Percentiles rank a stretch among this genome's conserved stretches.
These are phyloP conservation scores for Chaetomium strumarium DNA, from an alignment of 2,329 filamentous ascomycete genomes.

Conservation along the genomic window DNA sequence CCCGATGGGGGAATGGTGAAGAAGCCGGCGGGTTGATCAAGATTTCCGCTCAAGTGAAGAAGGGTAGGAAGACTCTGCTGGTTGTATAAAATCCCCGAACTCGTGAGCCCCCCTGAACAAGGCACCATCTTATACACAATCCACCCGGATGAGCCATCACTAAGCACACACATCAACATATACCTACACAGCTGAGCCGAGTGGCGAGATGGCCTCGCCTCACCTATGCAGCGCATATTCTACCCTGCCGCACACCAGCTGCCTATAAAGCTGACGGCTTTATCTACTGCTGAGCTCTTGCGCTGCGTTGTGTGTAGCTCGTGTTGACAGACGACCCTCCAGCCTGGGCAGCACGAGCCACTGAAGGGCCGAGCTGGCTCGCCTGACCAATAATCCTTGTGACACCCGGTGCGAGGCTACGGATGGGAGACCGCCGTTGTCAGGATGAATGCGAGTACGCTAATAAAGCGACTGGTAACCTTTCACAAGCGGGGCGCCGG, in stretches of 20 bases:
- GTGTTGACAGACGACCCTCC: background rate
- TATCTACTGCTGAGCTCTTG: conserved; percentile 8
- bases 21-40: background rate
- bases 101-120: background rate
- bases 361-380: conserved; percentile 10
- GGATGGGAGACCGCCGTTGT: background rate
- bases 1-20: background rate
- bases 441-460: background rate
- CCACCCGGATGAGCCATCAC: conserved; percentile 2
- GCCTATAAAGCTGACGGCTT: conserved; percentile 3
- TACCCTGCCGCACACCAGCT: background rate
- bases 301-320: background rate
- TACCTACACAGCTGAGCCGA: conserved; percentile 12
- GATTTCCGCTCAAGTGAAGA: background rate
- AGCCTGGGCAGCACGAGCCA: conserved; percentile 5
- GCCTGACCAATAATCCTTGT: conserved; percentile 5
- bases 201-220: conserved; percentile 11
- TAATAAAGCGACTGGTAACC: background rate
- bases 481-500: background rate
- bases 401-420: conserved; percentile 6
- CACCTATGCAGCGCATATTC: conserved; percentile 7
- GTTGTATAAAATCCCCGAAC: background rate
- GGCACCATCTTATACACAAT: conserved; percentile 6
- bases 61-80: background rate
- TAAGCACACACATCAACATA: background rate